phyloP scores from a whole-genome alignment of 1,139 yeast species.

The Pichia cactophila region DNA sequence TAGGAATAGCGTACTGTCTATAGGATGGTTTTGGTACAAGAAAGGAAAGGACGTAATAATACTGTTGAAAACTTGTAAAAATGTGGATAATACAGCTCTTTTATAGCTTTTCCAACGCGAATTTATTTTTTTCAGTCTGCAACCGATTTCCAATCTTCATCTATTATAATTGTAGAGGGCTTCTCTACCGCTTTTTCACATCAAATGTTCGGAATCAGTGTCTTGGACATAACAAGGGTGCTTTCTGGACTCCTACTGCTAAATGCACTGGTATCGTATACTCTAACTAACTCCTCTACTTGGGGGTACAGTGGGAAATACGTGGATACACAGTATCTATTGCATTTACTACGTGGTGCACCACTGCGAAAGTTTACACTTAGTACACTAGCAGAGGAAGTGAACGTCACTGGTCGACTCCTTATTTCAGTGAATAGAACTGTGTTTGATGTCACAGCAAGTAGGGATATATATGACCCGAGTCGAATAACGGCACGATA shows the following conservation, averaged over 20 bases:
- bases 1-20: constrained; percentile 29
- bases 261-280: constrained; percentile 44
- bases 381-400: constrained; percentile 38
- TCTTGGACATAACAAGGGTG: constrained; percentile 38
- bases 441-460: constrained; percentile 60
- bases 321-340: constrained; percentile 37
- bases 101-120: constrained; percentile 3
- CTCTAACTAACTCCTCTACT: constrained; percentile 40
- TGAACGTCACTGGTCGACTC: not conserved
- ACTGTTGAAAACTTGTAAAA: not conserved
- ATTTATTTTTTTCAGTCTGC: not conserved
- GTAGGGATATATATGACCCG: constrained; percentile 47
- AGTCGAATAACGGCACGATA: constrained; percentile 42
- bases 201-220: constrained; percentile 4
- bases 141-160: too few species aligned
- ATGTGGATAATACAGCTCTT: not conserved
- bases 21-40: constrained; percentile 28
- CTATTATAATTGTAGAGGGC: not conserved
- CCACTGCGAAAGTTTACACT: constrained; percentile 32
- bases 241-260: constrained; percentile 41
- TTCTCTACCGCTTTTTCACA: not conserved
- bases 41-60: constrained; percentile 10
- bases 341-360: constrained; percentile 17
- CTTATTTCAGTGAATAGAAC: constrained; percentile 60
- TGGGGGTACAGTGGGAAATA: constrained; percentile 53